Percentiles rank a stretch among this genome's conserved stretches.
Conservation (phyloP, 2,329 filamentous ascomycete species). For the Xylariales sp. region DNA sequence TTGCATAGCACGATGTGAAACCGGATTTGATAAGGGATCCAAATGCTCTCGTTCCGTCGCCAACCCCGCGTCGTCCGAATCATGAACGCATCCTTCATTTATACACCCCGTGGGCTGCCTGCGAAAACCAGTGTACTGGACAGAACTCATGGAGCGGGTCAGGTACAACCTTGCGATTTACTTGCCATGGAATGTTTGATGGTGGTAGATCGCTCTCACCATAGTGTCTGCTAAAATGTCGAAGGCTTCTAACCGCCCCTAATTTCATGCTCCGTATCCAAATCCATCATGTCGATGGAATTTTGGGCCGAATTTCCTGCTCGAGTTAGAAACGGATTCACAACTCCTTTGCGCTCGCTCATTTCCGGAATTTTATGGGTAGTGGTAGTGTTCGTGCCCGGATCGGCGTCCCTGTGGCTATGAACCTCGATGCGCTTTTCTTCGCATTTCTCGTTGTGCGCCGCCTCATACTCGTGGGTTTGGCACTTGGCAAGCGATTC, state of each 20-base stretch:
- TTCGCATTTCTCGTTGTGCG: slow-evolving; percentile 29
- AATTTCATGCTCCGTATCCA: slow-evolving; percentile 47
- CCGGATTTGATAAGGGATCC: slow-evolving; percentile 8
- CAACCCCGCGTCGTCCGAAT: background rate
- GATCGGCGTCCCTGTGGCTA: slow-evolving; percentile 36
- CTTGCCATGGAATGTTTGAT: background rate
- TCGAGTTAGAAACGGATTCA: slow-evolving; percentile 45
- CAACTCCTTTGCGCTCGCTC: slow-evolving; percentile 54
- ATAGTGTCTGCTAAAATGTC: background rate
- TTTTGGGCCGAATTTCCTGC: slow-evolving; percentile 38
- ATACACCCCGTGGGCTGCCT: background rate
- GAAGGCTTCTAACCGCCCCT: slow-evolving; percentile 21
- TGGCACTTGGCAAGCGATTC: slow-evolving; percentile 40
- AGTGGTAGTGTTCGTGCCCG: slow-evolving; percentile 12
- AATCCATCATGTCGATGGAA: slow-evolving; percentile 52
- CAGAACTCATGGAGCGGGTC: background rate
- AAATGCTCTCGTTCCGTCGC: slow-evolving; percentile 8
- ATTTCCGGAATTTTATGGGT: slow-evolving; percentile 56
- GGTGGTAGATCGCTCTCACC: background rate
- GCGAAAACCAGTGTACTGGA: background rate
- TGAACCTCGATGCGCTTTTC: slow-evolving; percentile 34
- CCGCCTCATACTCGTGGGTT: slow-evolving; percentile 32
- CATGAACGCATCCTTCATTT: background rate
- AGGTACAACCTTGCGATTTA: slow-evolving; percentile 10
- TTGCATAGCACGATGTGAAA: slow-evolving; percentile 23